phyloP scores from a whole-genome alignment of 2,329 filamentous ascomycete genomes.

The Clarireedia sp. region DNA sequence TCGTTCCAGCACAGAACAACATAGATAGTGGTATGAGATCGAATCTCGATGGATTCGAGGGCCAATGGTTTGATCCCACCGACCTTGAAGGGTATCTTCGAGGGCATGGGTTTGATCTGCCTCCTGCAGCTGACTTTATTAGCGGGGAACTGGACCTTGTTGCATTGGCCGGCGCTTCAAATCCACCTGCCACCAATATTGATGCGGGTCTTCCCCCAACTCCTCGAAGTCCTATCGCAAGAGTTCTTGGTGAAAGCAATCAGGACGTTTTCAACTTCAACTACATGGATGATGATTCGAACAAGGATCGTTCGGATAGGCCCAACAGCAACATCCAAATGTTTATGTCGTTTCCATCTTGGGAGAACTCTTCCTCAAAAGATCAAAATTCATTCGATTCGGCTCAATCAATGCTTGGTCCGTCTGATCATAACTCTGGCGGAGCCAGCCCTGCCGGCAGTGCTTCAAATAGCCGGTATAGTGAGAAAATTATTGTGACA shows the following conservation, averaged over 20 bases:
- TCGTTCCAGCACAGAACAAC: slow-evolving; percentile 35
- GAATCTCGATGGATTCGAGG: slow-evolving; percentile 55
- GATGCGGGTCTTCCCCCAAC: slow-evolving; percentile 16
- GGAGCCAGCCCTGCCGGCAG: not conserved
- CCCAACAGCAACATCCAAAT: not conserved
- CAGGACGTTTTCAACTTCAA: not conserved
- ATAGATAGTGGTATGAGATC: slow-evolving; percentile 43
- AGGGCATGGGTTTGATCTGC: slow-evolving; percentile 54
- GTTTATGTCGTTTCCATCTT: not conserved
- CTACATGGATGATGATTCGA: not conserved
- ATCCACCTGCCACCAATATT: slow-evolving; percentile 12
- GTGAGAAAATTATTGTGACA: slow-evolving; percentile 20
- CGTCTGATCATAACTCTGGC: not conserved
- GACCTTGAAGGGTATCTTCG: slow-evolving; percentile 70
- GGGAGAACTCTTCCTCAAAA: not conserved
- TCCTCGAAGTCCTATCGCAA: slow-evolving; percentile 17
- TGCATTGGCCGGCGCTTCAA: slow-evolving; percentile 10
- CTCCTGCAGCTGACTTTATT: slow-evolving; percentile 51
- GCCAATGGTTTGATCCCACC: slow-evolving; percentile 68
- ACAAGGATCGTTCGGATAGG: not conserved
- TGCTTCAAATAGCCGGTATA: not conserved
- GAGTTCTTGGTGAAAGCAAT: slow-evolving; percentile 1
- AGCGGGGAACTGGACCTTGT: slow-evolving; percentile 45
- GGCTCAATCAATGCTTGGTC: not conserved
- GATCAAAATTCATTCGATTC: not conserved